Evolutionary conservation across 2,329 filamentous ascomycete genomes (phyloP), one percentile per base, ranked within the genome.

Genomic region (Microsporum ferrugineum): DNA sequence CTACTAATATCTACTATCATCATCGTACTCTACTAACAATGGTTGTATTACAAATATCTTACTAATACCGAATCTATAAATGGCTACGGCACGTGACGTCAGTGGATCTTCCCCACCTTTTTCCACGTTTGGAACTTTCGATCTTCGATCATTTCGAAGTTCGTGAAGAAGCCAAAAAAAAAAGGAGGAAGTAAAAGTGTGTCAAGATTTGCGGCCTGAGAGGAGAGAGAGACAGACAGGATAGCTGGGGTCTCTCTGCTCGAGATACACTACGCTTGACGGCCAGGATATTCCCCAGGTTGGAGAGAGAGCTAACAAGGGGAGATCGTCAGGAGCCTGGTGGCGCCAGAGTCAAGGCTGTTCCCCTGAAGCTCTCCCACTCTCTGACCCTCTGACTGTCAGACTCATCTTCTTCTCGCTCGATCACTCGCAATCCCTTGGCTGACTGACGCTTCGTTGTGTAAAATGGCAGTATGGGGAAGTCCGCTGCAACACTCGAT

Each of bases 401-500:
- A 23, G 17, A 23, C 17, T 23, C 17, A 43, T 43, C 39, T 43
- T 43, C 39, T n/a, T 43, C 39, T 23, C 17, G 17, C 17, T 23
- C 17, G 17, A 23, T 23, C 17, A 23, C 17, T 23, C 17, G 17
- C 17, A 23, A 23, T 53, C 56, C 33, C 34, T 41, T 58, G 36
- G 7, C 56, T 27, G 39, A 58, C 56, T 23, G n/a, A 27, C 39
- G 51, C 51, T 55, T 12, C 51, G 33, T 27, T 36, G 12, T 58
- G 23, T 45, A 58, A 58, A 31, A 58, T 58, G 70, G 68, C 63
- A 71, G 58, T 57, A 71, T 71, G 70, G 65, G 66, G 62, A 69
- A 68, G 63, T 63, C 63, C 59, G 59, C 61, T 61, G 62, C 63
- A 56, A 55, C 51, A 17, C 31, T 55, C 51, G 51, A 55, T 55